phyloP scores from a whole-genome alignment of 116 monocot species.

The Phalaenopsis hybrid region DNA sequence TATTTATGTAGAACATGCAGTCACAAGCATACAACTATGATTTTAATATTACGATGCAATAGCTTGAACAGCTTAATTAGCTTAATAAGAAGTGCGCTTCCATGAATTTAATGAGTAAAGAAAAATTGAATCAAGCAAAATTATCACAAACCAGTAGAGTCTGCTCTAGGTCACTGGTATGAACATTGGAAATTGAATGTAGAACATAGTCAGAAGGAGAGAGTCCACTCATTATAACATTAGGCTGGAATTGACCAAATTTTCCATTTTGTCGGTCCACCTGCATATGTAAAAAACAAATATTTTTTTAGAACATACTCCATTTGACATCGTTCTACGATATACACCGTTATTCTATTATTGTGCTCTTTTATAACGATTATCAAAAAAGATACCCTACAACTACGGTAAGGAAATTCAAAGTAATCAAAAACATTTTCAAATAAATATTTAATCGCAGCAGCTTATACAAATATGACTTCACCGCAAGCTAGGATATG shows the following conservation, averaged over 20 bases:
- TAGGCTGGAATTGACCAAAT: conserved; percentile 48
- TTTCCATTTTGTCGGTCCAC: conserved; percentile 46
- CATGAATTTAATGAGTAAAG: background rate
- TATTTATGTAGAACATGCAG: background rate
- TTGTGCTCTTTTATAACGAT: background rate
- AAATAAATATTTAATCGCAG: background rate
- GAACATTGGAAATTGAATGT: conserved; percentile 55
- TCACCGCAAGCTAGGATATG: background rate
- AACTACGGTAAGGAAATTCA: background rate
- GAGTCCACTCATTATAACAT: conserved; percentile 57
- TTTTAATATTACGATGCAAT: background rate
- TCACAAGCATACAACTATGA: background rate
- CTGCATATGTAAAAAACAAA: conserved; percentile 20
- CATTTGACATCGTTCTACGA: background rate
- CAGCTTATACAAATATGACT: background rate
- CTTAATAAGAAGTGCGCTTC: background rate
- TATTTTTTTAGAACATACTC: background rate
- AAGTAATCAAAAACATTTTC: background rate
- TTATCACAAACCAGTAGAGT: conserved; percentile 57
- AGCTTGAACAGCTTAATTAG: background rate
- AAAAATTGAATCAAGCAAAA: background rate
- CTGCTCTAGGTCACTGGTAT: conserved; percentile 80
- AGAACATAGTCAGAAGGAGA: conserved; percentile 84
- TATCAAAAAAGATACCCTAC: background rate
- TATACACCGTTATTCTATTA: background rate